Percentiles rank a stretch among this genome's conserved stretches.
phyloP scores from a whole-genome alignment of 2,329 filamentous ascomycete species.

The Aspergillus tamarii region DNA sequence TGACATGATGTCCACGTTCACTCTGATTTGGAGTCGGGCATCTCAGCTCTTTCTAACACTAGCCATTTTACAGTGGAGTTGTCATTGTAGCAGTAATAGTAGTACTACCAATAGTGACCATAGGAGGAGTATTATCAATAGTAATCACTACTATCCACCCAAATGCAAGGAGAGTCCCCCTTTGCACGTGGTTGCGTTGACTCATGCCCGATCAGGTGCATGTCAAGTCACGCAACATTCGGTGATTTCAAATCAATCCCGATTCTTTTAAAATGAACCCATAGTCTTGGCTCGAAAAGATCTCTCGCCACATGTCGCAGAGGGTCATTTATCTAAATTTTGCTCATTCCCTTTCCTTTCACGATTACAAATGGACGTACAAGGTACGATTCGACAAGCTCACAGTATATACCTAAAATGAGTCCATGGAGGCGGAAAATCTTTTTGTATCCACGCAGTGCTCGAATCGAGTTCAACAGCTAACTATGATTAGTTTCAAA shows the following conservation, averaged over 20 bases:
- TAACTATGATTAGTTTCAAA: neutral
- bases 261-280: neutral
- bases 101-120: neutral
- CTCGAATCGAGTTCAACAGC: neutral
- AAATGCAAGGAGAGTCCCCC: neutral
- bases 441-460: neutral
- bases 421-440: neutral
- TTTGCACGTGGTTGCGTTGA: neutral
- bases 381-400: neutral
- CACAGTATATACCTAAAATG: neutral
- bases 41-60: neutral
- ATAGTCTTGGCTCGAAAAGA: neutral
- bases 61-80: neutral
- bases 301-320: neutral
- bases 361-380: neutral
- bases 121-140: neutral
- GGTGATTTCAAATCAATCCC: neutral
- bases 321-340: neutral
- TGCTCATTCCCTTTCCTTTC: neutral
- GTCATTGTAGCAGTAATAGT: neutral
- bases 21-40: neutral
- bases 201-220: neutral
- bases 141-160: neutral
- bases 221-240: neutral
- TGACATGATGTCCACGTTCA: neutral